Evolutionary conservation across 164 flowering plant genomes (phyloP).

Genomic region (Stephania japonica): DNA sequence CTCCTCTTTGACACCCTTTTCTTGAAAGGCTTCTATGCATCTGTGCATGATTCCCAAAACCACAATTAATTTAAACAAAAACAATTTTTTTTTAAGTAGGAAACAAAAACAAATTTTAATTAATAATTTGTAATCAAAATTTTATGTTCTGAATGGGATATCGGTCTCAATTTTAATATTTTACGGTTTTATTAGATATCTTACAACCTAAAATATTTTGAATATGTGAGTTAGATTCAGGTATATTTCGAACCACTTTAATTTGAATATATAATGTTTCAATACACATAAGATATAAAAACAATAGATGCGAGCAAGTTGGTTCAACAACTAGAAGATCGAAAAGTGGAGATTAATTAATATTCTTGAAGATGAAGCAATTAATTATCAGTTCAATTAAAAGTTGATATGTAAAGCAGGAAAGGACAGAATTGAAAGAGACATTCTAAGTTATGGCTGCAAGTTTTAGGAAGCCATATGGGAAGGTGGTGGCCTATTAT

Average conservation of each 20-base stretch:
- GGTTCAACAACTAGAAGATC: not conserved
- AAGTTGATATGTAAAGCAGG: not conserved
- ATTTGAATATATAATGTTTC: no score
- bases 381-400: no score
- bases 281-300: no score
- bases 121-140: no score
- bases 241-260: no score
- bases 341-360: not conserved
- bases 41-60: constrained; percentile 10
- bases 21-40: constrained; percentile 52
- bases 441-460: not conserved
- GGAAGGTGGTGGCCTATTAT: not conserved
- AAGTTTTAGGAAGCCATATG: not conserved
- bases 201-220: no score
- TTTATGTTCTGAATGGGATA: no score
- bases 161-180: no score
- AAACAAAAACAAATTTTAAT: no score
- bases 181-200: no score
- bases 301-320: not conserved
- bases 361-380: not conserved
- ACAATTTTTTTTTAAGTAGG: no score
- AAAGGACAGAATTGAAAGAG: not conserved
- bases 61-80: not conserved
- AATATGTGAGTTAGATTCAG: no score
- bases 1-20: constrained; percentile 46